A percentile compares a stretch with the other conserved stretches of the same genome.
Conservation (phyloP, 225 moss, liverwort and hornwort species). For the Marchantia polymorpha region DNA sequence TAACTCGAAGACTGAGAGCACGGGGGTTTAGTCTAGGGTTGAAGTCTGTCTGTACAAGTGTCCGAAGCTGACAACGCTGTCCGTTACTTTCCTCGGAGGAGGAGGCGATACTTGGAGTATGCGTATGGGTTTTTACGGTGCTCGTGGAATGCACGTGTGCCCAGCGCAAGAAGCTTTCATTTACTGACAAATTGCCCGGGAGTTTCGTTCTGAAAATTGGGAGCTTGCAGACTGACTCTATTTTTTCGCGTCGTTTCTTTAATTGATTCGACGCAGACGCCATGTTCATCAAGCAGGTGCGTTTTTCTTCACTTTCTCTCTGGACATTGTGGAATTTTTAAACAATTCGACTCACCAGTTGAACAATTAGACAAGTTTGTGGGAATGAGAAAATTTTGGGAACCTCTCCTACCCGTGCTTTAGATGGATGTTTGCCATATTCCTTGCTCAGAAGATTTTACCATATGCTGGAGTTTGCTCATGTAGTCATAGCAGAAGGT, state of each 20-base stretch:
- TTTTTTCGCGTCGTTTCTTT: no score
- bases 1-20: not conserved
- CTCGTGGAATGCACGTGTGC: no score
- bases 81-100: not conserved
- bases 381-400: no score
- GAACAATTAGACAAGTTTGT: no score
- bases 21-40: slow-evolving; percentile 3
- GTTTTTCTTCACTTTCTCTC: not conserved
- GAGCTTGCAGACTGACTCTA: not conserved
- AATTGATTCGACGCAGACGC: not conserved
- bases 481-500: no score
- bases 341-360: no score
- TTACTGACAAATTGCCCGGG: not conserved
- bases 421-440: no score
- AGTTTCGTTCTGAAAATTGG: not conserved
- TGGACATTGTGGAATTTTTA: no score
- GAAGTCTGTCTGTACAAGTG: not conserved
- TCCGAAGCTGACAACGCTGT: not conserved
- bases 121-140: not conserved
- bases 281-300: slow-evolving; percentile 47
- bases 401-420: no score
- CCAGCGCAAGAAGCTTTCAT: not conserved
- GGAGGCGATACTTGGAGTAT: not conserved
- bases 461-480: no score
- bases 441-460: no score